phyloP scores from a whole-genome alignment of 768 basidiomycete genomes.

The Pisolithus microcarpus region DNA sequence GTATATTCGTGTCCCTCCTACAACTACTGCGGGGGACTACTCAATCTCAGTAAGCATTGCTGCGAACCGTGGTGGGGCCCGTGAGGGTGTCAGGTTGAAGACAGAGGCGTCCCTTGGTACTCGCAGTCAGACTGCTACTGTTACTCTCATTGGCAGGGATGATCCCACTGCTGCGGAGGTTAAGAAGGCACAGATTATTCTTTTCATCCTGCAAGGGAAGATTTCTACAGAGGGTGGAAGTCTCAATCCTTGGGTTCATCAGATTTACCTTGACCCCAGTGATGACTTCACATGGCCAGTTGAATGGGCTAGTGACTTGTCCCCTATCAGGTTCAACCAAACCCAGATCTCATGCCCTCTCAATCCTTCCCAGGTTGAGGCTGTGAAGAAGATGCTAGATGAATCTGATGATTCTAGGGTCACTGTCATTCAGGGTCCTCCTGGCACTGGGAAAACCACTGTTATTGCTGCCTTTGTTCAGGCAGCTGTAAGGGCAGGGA shows the following conservation, averaged over 20 bases:
- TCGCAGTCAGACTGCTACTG: conserved; percentile 25
- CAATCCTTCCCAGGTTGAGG: conserved; percentile 33
- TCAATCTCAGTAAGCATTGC: conserved; percentile 15
- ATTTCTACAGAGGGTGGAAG: conserved; percentile 18
- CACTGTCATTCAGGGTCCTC: conserved; percentile 42
- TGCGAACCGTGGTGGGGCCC: conserved; percentile 1
- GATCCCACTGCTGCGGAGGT: conserved; percentile 54
- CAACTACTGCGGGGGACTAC: conserved; percentile 15
- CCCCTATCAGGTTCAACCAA: conserved; percentile 12
- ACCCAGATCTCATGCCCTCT: conserved; percentile 23
- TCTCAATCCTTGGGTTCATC: conserved; percentile 32
- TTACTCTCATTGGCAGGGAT: conserved; percentile 49
- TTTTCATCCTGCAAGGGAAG: conserved; percentile 30
- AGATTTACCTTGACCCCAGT: conserved; percentile 26
- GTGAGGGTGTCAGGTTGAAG: conserved; percentile 14
- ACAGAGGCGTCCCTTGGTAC: conserved; percentile 17
- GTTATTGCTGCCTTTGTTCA: conserved; percentile 62
- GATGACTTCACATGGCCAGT: conserved; percentile 33
- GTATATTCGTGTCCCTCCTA: conserved; percentile 18
- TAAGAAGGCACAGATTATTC: conserved; percentile 26
- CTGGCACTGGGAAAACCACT: conserved; percentile 69
- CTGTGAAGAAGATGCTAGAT: conserved; percentile 34
- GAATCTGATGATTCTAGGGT: conserved; percentile 28
- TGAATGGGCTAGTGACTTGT: conserved; percentile 19
- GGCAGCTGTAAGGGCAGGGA: conserved; percentile 33